Evolutionary conservation across 148 eudicot species (phyloP), one percentile per base, ranked within the genome.

Genomic region (Chenopodium quinoa): DNA sequence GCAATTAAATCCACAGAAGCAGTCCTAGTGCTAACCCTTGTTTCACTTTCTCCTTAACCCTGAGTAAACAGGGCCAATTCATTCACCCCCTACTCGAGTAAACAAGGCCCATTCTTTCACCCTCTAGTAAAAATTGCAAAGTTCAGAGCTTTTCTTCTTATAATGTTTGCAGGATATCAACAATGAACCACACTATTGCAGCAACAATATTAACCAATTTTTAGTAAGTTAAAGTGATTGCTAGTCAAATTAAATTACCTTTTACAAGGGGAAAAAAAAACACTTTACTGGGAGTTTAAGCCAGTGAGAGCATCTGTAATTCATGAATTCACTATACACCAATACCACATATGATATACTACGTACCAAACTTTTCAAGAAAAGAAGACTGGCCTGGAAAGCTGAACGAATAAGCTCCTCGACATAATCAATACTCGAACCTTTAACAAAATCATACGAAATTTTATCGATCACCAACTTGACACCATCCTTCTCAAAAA

Each of bases 361-460:
- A 2, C 3, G 22, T 20, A 22, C 4, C 74, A 52, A 44, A 31
- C 56, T 56, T 63, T 25, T 11, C 69, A 63, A 20, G 66, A 23
- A 32, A 71, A 63, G 65, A 31, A 17, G 70, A 79, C 85, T 78
- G 64, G 94, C 99, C 95, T 96, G 99, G 66, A 96, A 96, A 60
- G 97, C 99, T 77, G 99, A 92, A 31, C 99, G 97, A 66, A 94
- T 96, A 75, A 96, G 92, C 90, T 96, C 99, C 90, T 94, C 95
- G 29, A 89, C 99, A 88, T 94, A 94, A 92, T 96, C 99, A 87
- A 96, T 88, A 48, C 92, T 92, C 17, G 99, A 90, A 72, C 99
- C 99, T 82, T 94, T 96, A 63, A 96, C 99, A 83, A 96, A 96
- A 84, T 88, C 99, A n/a, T 88, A 88, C 4, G 99, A 96, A 79